Conservation (phyloP, 2,329 filamentous ascomycete genomes). For the Magnaporthiopsis incrustans region DNA sequence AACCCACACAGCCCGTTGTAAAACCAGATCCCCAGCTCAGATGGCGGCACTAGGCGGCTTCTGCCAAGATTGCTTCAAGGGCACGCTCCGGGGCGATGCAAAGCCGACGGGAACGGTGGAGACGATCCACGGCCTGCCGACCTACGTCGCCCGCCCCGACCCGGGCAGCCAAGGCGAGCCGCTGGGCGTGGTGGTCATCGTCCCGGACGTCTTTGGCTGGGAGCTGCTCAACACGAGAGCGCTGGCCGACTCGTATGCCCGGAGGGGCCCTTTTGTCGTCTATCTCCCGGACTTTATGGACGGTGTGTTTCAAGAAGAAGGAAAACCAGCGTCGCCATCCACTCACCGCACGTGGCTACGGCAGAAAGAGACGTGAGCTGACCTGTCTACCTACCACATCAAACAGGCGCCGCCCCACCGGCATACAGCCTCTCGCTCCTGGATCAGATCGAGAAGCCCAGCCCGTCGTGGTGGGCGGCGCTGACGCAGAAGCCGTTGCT, state of each 20-base stretch:
- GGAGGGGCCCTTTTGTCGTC: constrained; percentile 38
- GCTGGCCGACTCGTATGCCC: constrained; percentile 44
- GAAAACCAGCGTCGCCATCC: no score
- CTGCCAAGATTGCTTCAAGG: constrained; percentile 37
- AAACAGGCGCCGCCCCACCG: constrained; percentile 3
- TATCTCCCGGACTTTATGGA: constrained; percentile 49
- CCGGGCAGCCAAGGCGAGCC: constrained; percentile 22
- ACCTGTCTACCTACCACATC: not conserved
- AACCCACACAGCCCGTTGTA: not conserved
- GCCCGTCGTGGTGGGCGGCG: constrained; percentile 3
- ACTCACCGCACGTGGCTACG: no score
- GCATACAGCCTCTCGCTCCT: constrained; percentile 7
- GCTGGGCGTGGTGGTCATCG: constrained; percentile 43
- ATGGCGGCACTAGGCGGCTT: constrained; percentile 11
- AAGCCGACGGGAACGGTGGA: constrained; percentile 34
- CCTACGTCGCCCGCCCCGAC: constrained; percentile 34
- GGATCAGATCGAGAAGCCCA: constrained; percentile 8
- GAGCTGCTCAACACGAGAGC: constrained; percentile 43
- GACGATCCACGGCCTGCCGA: constrained; percentile 38
- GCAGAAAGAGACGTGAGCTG: no score
- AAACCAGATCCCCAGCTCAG: not conserved
- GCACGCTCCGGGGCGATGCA: constrained; percentile 34
- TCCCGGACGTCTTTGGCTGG: constrained; percentile 50
- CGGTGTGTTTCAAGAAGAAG: constrained; percentile 14
- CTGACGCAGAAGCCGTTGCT: not conserved